Evolutionary conservation across 2,329 filamentous ascomycete genomes (phyloP), one percentile per base, ranked within the genome.

Genomic region (Neopestalotiopsis rosae): DNA sequence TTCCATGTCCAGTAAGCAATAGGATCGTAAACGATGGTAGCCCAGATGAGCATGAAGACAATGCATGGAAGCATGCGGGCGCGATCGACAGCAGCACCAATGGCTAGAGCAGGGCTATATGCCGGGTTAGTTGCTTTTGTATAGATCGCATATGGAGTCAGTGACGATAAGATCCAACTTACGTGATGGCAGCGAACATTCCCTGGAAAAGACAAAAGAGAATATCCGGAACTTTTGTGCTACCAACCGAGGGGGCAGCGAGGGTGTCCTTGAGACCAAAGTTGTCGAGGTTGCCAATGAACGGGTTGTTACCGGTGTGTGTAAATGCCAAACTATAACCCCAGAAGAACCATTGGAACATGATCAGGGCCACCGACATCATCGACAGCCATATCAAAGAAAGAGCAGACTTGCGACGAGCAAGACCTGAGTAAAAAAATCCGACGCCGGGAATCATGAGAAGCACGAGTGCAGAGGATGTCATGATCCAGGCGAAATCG

Each of bases 271-370:
- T 92, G 74, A 97, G 88, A 42, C 93, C 94, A 75, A 97, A 91
- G 86, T 97, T 95, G 73, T 88, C 85, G 62, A 97, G 86, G 72
- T 94, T 88, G 61, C 94, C 94, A 70, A 97, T 91, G 84, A 90
- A 97, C 72, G 86, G 86, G 74, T 91, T 70, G 64, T 64, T 92
- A 69, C 93, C 93, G 28, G 89, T 89, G 80, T 94, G 93, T 6
- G 93, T 94, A 81, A 97, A 97, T 71, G 93, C 88, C 66, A 97
- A 84, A 12, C 92, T 95, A 81, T 95, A 97, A 62, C 94, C 94
- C 94, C 94, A 97, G 85, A 97, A 95, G 85, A 97, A 97, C 94
- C 94, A 97, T 78, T 97, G 94, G 82, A 97, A 97, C 64, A 90
- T 91, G 70, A 94, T 89, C 72, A 97, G 89, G 12, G 89, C 92